Base-by-base conservation (phyloP, 129 eudicot genomes). In the Ambrosia artemisiifolia region DNA sequence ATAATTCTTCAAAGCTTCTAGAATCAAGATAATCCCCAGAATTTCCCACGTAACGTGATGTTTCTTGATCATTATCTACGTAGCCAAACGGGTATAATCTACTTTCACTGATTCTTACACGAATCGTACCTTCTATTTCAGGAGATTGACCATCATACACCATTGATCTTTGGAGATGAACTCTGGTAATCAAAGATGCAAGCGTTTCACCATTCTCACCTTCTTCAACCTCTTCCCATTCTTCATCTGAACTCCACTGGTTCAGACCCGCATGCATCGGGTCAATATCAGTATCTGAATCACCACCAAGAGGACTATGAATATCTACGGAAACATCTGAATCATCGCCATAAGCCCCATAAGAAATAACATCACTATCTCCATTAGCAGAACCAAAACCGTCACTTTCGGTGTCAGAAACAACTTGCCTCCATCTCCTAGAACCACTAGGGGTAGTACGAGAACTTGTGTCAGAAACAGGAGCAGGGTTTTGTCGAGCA, bases 181-280 rank as follows among this genome's bases (percentile, higher is more conserved):
- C 74, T 75, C 82, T 75, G 14, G 70, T 74, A 71, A 79, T 69
- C 51, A 59, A 67, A 16, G 86, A 74, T 18, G 63, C 78, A 20
- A 75, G 76, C 5, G 81, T 83, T 51, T 70, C 85, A 68, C 65
- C 83, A 4, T 32, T 71, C 20, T 16, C 34, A 9, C 69, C 86
- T 78, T 80, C 79, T 13, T 86, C 89, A 77, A 73, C 72, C 53
- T 79, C 88, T 72, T 84, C 82, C 55, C 78, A 82, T 33, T 73
- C 83, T 7, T 80, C 82, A 61, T 88, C 93, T 0, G 85, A 83
- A 66, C 87, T 80, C 97, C 96, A 92, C 7, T 71, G 91, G 83
- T 81, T 66, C 13, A 79, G 49, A 48, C 98, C 96, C 28, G 95
- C 90, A 79, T 92, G 88, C 98, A 92, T 92, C 35, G 98, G 98